Evolutionary conservation across 495 filamentous ascomycete species (phyloP).

Genomic region (Podospora australis): DNA sequence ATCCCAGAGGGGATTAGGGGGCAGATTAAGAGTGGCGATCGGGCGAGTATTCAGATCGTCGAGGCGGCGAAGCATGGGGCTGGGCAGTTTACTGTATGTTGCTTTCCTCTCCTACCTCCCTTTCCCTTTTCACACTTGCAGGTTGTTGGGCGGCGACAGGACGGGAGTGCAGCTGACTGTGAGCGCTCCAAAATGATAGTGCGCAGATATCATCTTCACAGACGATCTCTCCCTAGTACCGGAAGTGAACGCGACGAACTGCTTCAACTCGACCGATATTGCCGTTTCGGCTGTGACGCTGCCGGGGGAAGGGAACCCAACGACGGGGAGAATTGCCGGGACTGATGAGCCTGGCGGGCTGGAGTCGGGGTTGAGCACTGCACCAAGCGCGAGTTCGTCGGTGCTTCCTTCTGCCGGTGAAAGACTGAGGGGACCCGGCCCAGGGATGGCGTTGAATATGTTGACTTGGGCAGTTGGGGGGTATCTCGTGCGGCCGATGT

Average conservation of each 20-base stretch:
- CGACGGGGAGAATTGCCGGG: not conserved
- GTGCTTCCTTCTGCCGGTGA: too few relatives aligned
- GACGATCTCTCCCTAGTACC: constrained; percentile 53
- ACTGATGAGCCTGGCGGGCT: too few relatives aligned
- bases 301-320: not conserved
- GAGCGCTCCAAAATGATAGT: constrained; percentile 57
- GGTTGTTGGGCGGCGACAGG: not conserved
- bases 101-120: not conserved
- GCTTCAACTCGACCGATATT: constrained; percentile 68
- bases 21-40: constrained; percentile 56
- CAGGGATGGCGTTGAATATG: not conserved
- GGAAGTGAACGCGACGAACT: constrained; percentile 65
- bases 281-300: not conserved
- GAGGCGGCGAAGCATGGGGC: constrained; percentile 81
- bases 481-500: not conserved
- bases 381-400: too few relatives aligned
- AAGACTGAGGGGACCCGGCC: too few relatives aligned
- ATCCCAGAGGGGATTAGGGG: constrained; percentile 61
- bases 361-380: not conserved
- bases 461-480: not conserved
- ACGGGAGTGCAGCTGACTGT: constrained; percentile 8
- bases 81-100: constrained; percentile 62
- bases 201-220: constrained; percentile 74
- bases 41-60: constrained; percentile 83
- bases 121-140: not conserved